Evolutionary conservation across 169 alveolate genomes (phyloP).

Genomic region (Theileria sp.): DNA sequence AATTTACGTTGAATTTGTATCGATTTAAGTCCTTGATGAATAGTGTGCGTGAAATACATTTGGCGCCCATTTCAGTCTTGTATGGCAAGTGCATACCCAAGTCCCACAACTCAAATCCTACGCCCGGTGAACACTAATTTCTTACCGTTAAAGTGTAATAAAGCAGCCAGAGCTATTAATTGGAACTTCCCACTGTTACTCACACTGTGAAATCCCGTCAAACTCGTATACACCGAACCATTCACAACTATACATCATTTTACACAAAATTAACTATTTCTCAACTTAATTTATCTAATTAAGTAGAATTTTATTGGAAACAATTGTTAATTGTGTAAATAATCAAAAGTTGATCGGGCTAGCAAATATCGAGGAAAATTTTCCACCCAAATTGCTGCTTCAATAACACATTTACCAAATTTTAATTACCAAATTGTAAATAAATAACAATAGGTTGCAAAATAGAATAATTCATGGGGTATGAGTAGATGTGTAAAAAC

Average conservation of each 20-base stretch:
- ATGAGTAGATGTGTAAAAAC: background rate
- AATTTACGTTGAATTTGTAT: background rate
- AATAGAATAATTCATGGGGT: no score
- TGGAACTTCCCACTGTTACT: slow-evolving; percentile 71
- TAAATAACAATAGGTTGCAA: no score
- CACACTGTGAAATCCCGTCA: slow-evolving; percentile 72
- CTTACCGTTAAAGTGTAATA: slow-evolving; percentile 47
- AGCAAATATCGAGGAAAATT: no score
- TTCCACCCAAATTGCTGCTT: no score
- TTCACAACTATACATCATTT: slow-evolving; percentile 57
- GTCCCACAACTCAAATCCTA: slow-evolving; percentile 71
- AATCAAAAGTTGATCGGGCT: no score
- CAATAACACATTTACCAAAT: no score
- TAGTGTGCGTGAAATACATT: background rate
- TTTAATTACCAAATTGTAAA: no score
- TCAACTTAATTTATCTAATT: no score
- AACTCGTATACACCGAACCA: slow-evolving; percentile 72
- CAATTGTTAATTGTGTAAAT: no score
- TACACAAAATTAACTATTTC: no score
- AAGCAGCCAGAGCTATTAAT: slow-evolving; percentile 69
- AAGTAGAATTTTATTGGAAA: no score
- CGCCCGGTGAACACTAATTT: background rate
- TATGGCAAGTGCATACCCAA: slow-evolving; percentile 74
- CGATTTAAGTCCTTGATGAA: background rate
- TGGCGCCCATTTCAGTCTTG: slow-evolving; percentile 69